phyloP scores from a whole-genome alignment of 148 eudicot genomes.

The Dysphania ambrosioides region DNA sequence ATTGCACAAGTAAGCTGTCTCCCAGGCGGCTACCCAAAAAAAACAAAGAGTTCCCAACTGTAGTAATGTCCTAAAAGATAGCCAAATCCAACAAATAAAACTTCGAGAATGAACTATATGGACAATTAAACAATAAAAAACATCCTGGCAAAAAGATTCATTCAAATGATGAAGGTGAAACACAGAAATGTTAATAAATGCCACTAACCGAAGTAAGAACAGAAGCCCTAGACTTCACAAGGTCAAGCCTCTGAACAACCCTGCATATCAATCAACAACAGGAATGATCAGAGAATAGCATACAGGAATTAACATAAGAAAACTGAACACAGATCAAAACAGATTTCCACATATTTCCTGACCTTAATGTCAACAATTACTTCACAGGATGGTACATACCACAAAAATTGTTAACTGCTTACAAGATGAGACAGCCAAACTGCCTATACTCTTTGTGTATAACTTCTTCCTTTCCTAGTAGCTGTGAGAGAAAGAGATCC shows the following conservation, averaged over 20 bases:
- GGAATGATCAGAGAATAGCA: constrained; percentile 3
- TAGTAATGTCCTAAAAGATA: constrained; percentile 59
- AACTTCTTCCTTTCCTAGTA: background rate
- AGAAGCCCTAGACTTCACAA: constrained; percentile 90
- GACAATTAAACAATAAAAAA: background rate
- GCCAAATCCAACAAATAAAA: constrained; percentile 1
- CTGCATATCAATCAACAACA: constrained; percentile 36
- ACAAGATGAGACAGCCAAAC: background rate
- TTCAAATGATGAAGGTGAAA: background rate
- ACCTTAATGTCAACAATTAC: background rate
- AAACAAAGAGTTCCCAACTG: constrained; percentile 77
- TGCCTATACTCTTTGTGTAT: background rate
- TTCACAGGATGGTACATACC: background rate
- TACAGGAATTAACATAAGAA: background rate
- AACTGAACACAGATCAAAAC: background rate
- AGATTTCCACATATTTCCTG: background rate
- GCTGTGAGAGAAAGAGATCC: background rate
- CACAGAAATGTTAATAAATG: constrained; percentile 10
- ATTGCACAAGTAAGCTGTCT: constrained; percentile 96
- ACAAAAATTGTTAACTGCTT: background rate
- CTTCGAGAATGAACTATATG: background rate
- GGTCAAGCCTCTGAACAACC: constrained; percentile 92
- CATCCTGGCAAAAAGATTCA: background rate
- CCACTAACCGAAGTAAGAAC: constrained; percentile 84
- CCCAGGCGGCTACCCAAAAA: constrained; percentile 95